Evolutionary conservation across 768 basidiomycete genomes (phyloP), one percentile per base, ranked within the genome.

Genomic region (Pholiota conissans): DNA sequence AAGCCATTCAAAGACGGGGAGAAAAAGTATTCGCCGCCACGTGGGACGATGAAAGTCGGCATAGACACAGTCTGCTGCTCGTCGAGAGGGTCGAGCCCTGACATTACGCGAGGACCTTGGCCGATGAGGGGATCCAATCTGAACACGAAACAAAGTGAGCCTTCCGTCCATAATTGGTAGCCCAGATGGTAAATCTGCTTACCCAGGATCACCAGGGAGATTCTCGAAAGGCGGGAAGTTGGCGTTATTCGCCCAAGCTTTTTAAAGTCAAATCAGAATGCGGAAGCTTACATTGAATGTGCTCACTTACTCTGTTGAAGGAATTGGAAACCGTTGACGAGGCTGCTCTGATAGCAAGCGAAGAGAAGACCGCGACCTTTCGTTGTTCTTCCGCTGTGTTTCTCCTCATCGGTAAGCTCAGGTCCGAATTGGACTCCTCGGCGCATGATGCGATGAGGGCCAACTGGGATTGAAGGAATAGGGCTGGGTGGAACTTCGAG

Each of bases 21-120:
- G 65, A 81, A 82, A 65, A 81, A 82, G 64, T 81, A 81, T 59
- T 79, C 81, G 59, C 81, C 79, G 35, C 81, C 78, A 32, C 77
- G 74, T 32, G 81, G 71, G 32, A 74, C 61, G 42, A 56, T 42
- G 55, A 56, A 82, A 68, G 58, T 76, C 78, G 37, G 70, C 67
- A 28, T 73, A 71, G 39, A 72, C 67, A 32, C 28, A 20, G 59
- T 49, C 10, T 65, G 61, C 49, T 71, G 69, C 53, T 63, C 63
- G 29, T 61, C 56, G 22, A 65, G 50, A 8, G 80, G 81, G 51
- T 84, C 81, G 54, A 79, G 69, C 1, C 82, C 81, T 10, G 63
- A 14, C 64, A 59, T 34, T 55, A 47, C 20, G 42, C 62, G 55
- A 59, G 65, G 50, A 55, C 39, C 63, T 51, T 56, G 61, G 18